These are phyloP conservation scores for Flaveria robusta DNA, from an alignment of 129 eudicot genomes.

Conservation along the genomic window DNA sequence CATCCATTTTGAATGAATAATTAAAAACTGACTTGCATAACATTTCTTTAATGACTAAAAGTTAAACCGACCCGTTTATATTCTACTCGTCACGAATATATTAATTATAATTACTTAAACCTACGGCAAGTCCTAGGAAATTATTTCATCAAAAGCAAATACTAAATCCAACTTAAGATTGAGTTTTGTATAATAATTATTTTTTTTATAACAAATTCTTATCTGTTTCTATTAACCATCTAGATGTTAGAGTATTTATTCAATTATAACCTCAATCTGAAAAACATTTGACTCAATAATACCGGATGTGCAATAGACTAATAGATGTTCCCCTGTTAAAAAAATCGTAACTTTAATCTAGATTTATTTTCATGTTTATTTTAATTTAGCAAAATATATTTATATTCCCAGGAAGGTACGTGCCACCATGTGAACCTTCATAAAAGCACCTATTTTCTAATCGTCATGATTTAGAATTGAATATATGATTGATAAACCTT, in stretches of 20 bases:
- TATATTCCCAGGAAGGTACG: not conserved
- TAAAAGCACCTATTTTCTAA: not conserved
- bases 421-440: slow-evolving; percentile 29
- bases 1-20: not conserved
- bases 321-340: no score
- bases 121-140: not conserved
- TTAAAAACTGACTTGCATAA: not conserved
- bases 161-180: slow-evolving; percentile 15
- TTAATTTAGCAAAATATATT: not conserved
- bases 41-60: not conserved
- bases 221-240: no score
- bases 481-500: not conserved
- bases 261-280: no score
- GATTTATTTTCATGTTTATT: not conserved
- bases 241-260: no score
- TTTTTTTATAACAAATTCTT: no score
- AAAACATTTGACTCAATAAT: no score
- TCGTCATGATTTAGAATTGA: slow-evolving; percentile 11
- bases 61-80: not conserved
- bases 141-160: not conserved
- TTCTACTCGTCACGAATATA: not conserved
- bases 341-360: not conserved
- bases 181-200: not conserved
- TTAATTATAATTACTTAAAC: not conserved
- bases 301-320: no score